Conservation (phyloP, 129 eudicot genomes). For the Flaveria sonorensis region DNA sequence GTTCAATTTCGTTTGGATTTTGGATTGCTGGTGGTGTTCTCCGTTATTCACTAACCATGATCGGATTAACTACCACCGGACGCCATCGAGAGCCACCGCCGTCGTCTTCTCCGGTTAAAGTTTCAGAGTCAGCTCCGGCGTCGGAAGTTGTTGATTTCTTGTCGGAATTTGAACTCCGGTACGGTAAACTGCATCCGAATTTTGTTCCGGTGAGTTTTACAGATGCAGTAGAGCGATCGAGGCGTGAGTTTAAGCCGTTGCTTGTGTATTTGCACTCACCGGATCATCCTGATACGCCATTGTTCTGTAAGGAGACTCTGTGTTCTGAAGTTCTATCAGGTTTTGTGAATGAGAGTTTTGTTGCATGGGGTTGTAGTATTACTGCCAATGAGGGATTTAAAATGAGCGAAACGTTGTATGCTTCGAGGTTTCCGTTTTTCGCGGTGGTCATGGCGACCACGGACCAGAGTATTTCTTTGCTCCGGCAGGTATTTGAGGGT, state of each 20-base stretch:
- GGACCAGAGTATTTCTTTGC: slow-evolving; percentile 69
- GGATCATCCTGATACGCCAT: slow-evolving; percentile 67
- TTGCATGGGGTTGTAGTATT: slow-evolving; percentile 76
- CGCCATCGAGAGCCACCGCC: slow-evolving; percentile 34
- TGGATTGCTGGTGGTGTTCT: slow-evolving; percentile 70
- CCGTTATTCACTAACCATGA: slow-evolving; percentile 51
- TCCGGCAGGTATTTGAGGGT: slow-evolving; percentile 59
- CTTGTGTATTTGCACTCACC: slow-evolving; percentile 85
- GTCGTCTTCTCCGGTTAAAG: background rate
- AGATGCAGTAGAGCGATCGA: slow-evolving; percentile 54
- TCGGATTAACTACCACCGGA: slow-evolving; percentile 39
- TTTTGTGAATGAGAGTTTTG: slow-evolving; percentile 72
- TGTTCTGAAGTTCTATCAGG: slow-evolving; percentile 56
- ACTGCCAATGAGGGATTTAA: slow-evolving; percentile 64
- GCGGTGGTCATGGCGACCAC: slow-evolving; percentile 80
- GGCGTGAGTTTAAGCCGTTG: slow-evolving; percentile 51
- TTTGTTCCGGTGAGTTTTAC: slow-evolving; percentile 69
- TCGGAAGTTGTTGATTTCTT: slow-evolving; percentile 61
- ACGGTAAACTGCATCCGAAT: slow-evolving; percentile 48
- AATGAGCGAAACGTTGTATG: slow-evolving; percentile 79
- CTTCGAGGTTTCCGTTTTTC: slow-evolving; percentile 74
- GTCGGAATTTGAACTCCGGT: slow-evolving; percentile 55
- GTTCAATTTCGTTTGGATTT: slow-evolving; percentile 60
- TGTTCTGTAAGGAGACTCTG: slow-evolving; percentile 58
- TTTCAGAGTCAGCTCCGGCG: slow-evolving; percentile 45